A percentile compares a stretch with the other conserved stretches of the same genome.
Evolutionary conservation across 345 rosid species (phyloP).

Genomic region (Melaleuca alternifolia): DNA sequence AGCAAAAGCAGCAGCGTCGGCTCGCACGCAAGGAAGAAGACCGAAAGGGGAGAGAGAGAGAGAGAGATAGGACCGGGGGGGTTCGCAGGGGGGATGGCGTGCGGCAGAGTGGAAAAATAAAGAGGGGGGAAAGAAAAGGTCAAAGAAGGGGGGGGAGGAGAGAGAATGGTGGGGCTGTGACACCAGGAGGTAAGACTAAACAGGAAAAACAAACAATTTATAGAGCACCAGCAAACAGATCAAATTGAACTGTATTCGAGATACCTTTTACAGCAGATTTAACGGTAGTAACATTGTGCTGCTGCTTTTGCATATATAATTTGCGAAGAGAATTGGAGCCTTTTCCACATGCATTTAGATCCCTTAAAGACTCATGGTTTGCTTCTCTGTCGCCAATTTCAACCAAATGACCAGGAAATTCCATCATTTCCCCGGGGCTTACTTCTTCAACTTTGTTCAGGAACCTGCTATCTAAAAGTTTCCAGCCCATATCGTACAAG

Average conservation of each 20-base stretch:
- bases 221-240: not conserved
- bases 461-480: slow-evolving; percentile 29
- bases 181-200: not conserved
- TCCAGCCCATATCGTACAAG: slow-evolving; percentile 39
- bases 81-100: too few relatives aligned
- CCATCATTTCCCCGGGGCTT: slow-evolving; percentile 28
- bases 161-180: too few relatives aligned
- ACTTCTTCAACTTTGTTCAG: slow-evolving; percentile 41
- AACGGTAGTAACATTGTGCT: not conserved
- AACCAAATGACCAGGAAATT: slow-evolving; percentile 40
- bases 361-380: not conserved
- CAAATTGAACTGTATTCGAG: not conserved
- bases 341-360: not conserved
- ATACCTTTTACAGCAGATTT: not conserved
- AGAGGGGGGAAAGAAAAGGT: too few relatives aligned
- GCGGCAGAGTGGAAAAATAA: too few relatives aligned
- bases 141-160: too few relatives aligned
- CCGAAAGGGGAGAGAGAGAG: too few relatives aligned
- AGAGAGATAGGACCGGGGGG: too few relatives aligned
- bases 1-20: too few relatives aligned
- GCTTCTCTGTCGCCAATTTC: slow-evolving; percentile 29
- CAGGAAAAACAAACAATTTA: not conserved
- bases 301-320: not conserved
- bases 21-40: too few relatives aligned
- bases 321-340: not conserved